A percentile compares a stretch with the other conserved stretches of the same genome.
Conservation (phyloP, 768 basidiomycete genomes). For the Mycena pura region DNA sequence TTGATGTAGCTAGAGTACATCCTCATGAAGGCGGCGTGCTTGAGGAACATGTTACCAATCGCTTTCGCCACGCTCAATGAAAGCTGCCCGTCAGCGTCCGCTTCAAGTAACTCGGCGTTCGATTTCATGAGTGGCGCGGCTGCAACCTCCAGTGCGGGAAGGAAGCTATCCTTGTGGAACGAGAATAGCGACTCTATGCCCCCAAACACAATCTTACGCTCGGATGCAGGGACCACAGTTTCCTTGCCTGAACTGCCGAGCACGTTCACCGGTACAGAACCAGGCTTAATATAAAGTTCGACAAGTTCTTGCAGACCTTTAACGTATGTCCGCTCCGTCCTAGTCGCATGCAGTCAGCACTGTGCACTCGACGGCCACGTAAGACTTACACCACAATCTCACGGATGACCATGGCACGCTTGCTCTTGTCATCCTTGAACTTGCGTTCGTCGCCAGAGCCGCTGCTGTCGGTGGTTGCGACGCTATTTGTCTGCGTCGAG, state of each 20-base stretch:
- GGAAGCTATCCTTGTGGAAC: constrained; percentile 92
- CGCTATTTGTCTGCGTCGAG: constrained; percentile 71
- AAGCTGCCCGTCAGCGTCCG: constrained; percentile 74
- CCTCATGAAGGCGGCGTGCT: constrained; percentile 96
- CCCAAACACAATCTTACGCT: constrained; percentile 91
- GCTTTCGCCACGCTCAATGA: constrained; percentile 78
- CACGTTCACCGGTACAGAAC: constrained; percentile 70
- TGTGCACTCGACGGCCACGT: constrained; percentile 1
- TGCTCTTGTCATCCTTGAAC: constrained; percentile 89
- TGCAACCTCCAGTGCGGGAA: constrained; percentile 87
- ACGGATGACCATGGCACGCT: constrained; percentile 81
- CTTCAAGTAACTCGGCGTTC: constrained; percentile 49
- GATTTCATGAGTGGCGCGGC: constrained; percentile 70
- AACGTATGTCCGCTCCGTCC: constrained; percentile 95
- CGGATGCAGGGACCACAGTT: constrained; percentile 81
- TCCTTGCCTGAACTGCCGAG: constrained; percentile 79
- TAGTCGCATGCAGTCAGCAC: constrained; percentile 40
- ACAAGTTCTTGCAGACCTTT: constrained; percentile 93
- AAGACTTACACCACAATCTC: constrained; percentile 88
- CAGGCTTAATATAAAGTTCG: constrained; percentile 93
- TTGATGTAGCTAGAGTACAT: constrained; percentile 99
- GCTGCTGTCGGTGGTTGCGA: constrained; percentile 76
- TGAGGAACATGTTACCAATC: constrained; percentile 89
- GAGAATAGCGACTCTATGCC: constrained; percentile 89
- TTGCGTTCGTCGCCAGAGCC: constrained; percentile 83